These are phyloP conservation scores for Debaryomyces sp. DNA, from an alignment of 1,139 yeast genomes.

Conservation along the genomic window DNA sequence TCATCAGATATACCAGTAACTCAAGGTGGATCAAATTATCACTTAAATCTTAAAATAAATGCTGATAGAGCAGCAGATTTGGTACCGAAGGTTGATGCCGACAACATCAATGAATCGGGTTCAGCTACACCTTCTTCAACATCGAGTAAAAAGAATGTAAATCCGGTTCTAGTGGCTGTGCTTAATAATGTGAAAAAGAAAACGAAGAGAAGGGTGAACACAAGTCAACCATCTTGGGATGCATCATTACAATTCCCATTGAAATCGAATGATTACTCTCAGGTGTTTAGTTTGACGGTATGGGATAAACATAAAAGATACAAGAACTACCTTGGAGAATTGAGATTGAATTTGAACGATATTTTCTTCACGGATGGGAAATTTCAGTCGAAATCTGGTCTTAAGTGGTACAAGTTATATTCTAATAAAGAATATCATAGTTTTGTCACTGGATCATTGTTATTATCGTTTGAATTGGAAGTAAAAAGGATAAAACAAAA, in stretches of 20 bases:
- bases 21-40: conserved; percentile 8
- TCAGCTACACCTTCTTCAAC: conserved; percentile 4
- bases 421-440: conserved; percentile 49
- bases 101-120: conserved; percentile 5
- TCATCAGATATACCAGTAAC: neutral
- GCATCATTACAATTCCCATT: conserved; percentile 38
- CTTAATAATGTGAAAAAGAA: conserved; percentile 33
- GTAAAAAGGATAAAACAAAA: conserved; percentile 21
- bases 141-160: conserved; percentile 22
- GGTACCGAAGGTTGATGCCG: conserved; percentile 17
- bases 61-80: conserved; percentile 47
- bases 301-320: conserved; percentile 52
- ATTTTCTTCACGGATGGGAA: conserved; percentile 31
- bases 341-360: conserved; percentile 48
- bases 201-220: conserved; percentile 38
- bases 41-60: conserved; percentile 33
- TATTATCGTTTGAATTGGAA: conserved; percentile 52
- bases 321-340: conserved; percentile 59
- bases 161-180: conserved; percentile 40
- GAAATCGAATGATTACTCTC: conserved; percentile 28
- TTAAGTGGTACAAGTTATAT: conserved; percentile 54
- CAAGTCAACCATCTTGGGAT: conserved; percentile 51
- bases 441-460: conserved; percentile 60
- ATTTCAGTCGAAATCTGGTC: conserved; percentile 28
- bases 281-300: conserved; percentile 37